Base-by-base conservation (phyloP, 208 protist species). In the Acanthamoeba sp. region DNA sequence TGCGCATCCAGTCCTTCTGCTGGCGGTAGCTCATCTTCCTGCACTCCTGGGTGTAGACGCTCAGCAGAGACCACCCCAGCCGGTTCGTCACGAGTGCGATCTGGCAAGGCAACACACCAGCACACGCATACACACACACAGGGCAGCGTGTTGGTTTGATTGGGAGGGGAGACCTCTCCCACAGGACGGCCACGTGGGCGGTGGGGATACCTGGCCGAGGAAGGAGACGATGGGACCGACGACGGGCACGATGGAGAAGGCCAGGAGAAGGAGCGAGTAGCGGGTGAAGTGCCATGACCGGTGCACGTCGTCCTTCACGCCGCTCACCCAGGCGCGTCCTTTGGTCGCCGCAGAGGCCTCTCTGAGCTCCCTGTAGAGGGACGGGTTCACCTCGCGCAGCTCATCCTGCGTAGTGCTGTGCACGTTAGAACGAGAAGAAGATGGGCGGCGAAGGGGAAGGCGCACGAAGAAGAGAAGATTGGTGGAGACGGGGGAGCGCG, bases 1-100 rank as follows among this genome's bases (percentile, higher is more conserved):
- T 45, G 29, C 90, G 50, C 90, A 93, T 93, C 90, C 90, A 93
- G n/a, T 84, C 34, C 90, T 93, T 93, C 38, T 93, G 71, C 55
- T 93, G 36, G 32, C 2, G 32, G 64, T 93, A 93, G 34, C n/a
- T 82, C 90, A 93, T 93, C 32, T 64, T 84, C 55, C 62, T 18
- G 90, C 90, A 93, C 36, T 93, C 64, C 29, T 78, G 36, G 12
- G 90, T 93, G 90, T 93, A 93, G 7, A 93, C 90, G 57, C 71
- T 42, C 5, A 93, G 57, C 50, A 93, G 38, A 50, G 20, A 82
- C 55, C 59, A 93, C 5, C 90, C 90, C 14, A 93, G 29, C 24
- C 90, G 90, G 55, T 93, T 84, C 20, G 90, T 84, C 6, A 93
- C 90, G 22, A 93, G 90, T 5, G 82, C 4, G 32, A 84, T 59